Evolutionary conservation across 2,329 filamentous ascomycete genomes (phyloP).

Genomic region (Fusarium sp.): DNA sequence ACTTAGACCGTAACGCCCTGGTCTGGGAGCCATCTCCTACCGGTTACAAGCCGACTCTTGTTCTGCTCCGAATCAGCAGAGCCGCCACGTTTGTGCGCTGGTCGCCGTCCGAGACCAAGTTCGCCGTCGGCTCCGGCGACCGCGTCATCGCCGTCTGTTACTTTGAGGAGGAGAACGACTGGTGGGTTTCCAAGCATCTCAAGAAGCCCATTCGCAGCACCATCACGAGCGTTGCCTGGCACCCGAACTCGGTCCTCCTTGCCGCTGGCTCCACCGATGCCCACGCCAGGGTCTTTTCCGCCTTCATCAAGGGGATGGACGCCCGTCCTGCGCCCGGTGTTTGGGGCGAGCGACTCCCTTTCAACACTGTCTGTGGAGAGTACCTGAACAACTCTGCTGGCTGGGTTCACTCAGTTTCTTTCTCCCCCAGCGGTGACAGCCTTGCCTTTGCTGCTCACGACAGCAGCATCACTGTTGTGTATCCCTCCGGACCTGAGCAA

Average conservation of each 20-base stretch:
- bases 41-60: conserved; percentile 96
- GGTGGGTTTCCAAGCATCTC: conserved; percentile 99
- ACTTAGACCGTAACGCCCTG: conserved; percentile 90
- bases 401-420: conserved; percentile 94
- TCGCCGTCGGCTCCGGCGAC: conserved; percentile 95
- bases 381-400: conserved; percentile 96
- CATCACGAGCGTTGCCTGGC: conserved; percentile 94
- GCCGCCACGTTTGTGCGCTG: conserved; percentile 97
- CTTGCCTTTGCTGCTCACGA: conserved; percentile 95
- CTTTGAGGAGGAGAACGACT: conserved; percentile 99
- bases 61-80: conserved; percentile 95
- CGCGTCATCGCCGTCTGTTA: conserved; percentile 97
- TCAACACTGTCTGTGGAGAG: conserved; percentile 98
- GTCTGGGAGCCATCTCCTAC: conserved; percentile 96
- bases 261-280: conserved; percentile 97
- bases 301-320: conserved; percentile 96
- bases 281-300: conserved; percentile 93
- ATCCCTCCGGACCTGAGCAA: conserved; percentile 90
- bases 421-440: conserved; percentile 92
- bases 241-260: conserved; percentile 95
- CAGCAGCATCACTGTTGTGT: conserved; percentile 96
- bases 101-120: conserved; percentile 97
- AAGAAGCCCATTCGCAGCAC: conserved; percentile 99
- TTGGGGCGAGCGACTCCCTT: conserved; percentile 95
- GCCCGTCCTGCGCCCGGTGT: conserved; percentile 84